Base-by-base conservation (phyloP, 257 asterid genomes). In the Verbena officinalis region DNA sequence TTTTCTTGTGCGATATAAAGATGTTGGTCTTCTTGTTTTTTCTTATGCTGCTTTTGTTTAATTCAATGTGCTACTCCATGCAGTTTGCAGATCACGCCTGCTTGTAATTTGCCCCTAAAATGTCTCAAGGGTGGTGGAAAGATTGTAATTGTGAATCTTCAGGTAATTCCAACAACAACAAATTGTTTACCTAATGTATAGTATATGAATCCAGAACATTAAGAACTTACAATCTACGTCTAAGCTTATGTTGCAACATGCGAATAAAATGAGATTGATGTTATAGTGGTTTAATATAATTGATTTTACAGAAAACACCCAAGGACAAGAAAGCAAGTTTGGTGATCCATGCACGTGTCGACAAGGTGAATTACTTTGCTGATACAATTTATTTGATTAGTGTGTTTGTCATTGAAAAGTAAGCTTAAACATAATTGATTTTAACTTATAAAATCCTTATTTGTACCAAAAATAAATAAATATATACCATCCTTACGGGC, bases 51-150 rank as follows among this genome's bases (percentile, higher is more conserved):
- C 38, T 5, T 33, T 0, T 67, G 62, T 30, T 24, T 27, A 27
- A 40, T 52, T 65, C 55, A 27, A 42, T 71, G 68, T 67, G 69
- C 55, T 66, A 61, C 69, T 55, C 55, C 80, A 7, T 72, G 82
- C 90, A 93, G 99, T 79, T 87, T 93, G 84, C 99, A 93, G 85
- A 93, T 93, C 42, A 90, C 97, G 55, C 99, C 99, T 51, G 99
- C 99, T 46, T 90, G 99, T 78, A 87, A 93, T 79, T 81, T 93
- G 76, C 99, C 99, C 60, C 80, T 90, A 55, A 90, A 80, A 70
- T 93, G 92, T 69, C 87, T 93, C 49, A 80, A 77, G 61, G 87
- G 86, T 59, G 97, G 96, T 68, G 99, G 99, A 21, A 82, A 88
- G 74, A 81, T 93, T 65, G 95, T 84, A 61, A 93, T 90, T 63